Conservation (phyloP, 257 asterid species). For the Solanum chiquidenum region DNA sequence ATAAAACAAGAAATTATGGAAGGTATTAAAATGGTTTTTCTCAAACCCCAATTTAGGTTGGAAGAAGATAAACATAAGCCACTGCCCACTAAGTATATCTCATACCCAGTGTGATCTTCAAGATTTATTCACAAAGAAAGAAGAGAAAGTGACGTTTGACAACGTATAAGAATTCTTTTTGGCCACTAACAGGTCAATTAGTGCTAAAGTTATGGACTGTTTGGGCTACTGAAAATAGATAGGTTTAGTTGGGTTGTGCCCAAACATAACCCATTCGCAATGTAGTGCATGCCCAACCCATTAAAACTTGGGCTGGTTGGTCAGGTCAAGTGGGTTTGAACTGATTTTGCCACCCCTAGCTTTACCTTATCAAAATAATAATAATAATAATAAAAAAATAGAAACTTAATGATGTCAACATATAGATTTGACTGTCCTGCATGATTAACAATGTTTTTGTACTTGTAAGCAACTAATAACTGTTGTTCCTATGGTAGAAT, state of each 20-base stretch:
- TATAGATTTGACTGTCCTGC: too few species aligned
- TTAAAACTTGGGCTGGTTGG: background rate
- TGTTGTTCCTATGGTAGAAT: background rate
- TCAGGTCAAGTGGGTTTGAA: background rate
- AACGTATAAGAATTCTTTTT: background rate
- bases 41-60: background rate
- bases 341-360: background rate
- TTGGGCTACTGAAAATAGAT: background rate
- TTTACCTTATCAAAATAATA: background rate
- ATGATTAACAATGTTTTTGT: background rate
- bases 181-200: background rate
- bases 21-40: background rate
- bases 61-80: background rate
- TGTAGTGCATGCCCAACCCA: background rate
- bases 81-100: background rate
- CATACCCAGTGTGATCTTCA: background rate
- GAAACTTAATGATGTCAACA: too few species aligned
- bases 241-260: background rate
- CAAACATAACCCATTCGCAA: background rate
- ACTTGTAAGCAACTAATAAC: background rate
- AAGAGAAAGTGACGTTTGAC: background rate
- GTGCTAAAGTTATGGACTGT: background rate
- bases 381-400: too few species aligned
- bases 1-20: background rate
- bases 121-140: background rate